Evolutionary conservation across 2,329 filamentous ascomycete species (phyloP).

Genomic region (Phaeosphaeriaceae sp.): DNA sequence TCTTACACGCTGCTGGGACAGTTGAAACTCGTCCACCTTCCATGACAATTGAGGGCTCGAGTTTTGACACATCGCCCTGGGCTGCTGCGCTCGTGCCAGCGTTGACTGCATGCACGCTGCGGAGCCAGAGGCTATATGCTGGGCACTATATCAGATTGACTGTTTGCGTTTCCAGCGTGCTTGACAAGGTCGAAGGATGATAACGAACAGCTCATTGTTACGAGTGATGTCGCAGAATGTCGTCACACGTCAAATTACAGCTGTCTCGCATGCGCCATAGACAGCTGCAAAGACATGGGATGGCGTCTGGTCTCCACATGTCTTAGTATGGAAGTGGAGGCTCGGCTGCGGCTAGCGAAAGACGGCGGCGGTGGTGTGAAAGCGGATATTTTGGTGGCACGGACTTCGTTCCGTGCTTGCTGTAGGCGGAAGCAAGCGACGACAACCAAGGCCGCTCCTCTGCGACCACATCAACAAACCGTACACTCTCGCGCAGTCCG

Average conservation of each 20-base stretch:
- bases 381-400: not conserved
- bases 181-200: not conserved
- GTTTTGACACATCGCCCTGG: too few relatives aligned
- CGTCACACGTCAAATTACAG: not conserved
- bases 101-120: not conserved
- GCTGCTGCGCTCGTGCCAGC: not conserved
- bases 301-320: conserved; percentile 1
- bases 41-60: too few relatives aligned
- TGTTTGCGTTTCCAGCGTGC: not conserved
- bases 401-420: not conserved
- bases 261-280: not conserved
- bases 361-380: not conserved
- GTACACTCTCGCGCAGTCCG: not conserved
- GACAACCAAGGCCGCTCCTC: not conserved
- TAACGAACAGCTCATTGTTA: not conserved
- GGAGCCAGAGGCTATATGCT: not conserved
- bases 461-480: not conserved
- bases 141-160: not conserved
- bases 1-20: too few relatives aligned
- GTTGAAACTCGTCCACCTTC: too few relatives aligned
- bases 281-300: not conserved
- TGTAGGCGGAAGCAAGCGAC: conserved; percentile 3
- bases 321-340: not conserved
- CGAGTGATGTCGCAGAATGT: not conserved
- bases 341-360: conserved; percentile 2